Percentiles rank a stretch among this genome's conserved stretches.
These are phyloP conservation scores for Zygosaccharomyces gambellarensis DNA, from an alignment of 805 yeast species.

Conservation along the genomic window DNA sequence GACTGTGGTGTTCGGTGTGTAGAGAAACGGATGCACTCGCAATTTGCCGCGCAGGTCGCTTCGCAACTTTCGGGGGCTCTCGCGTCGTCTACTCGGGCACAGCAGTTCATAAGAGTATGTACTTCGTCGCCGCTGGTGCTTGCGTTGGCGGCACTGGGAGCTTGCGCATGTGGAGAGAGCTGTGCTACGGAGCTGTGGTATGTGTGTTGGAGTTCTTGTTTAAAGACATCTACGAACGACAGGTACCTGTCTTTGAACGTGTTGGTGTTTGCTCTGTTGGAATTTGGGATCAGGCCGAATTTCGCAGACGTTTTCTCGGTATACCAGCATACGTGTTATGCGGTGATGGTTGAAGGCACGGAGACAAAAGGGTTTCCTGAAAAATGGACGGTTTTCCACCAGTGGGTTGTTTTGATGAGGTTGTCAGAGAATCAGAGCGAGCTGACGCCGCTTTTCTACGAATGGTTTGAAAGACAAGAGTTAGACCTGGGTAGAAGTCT, in stretches of 20 bases:
- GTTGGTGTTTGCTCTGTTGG: constrained; percentile 2
- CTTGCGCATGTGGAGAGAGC: not conserved
- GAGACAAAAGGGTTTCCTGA: constrained; percentile 1
- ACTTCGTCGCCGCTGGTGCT: constrained; percentile 3
- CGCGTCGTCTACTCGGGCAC: not conserved
- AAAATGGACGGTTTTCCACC: constrained; percentile 14
- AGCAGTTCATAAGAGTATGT: not conserved
- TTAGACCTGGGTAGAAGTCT: not conserved
- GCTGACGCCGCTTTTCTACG: constrained; percentile 7
- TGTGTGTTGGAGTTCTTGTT: not conserved
- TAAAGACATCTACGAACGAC: not conserved
- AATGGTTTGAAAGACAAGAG: constrained; percentile 7
- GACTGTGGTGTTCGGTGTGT: constrained; percentile 1
- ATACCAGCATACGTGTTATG: constrained; percentile 14
- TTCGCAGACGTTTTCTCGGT: constrained; percentile 8
- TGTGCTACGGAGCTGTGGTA: constrained; percentile 1
- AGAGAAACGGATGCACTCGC: constrained; percentile 1
- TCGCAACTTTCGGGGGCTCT: not conserved
- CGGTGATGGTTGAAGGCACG: constrained; percentile 4
- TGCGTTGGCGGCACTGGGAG: constrained; percentile 1
- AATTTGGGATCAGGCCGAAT: constrained; percentile 2
- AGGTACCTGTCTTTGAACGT: constrained; percentile 2
- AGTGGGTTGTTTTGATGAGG: constrained; percentile 14
- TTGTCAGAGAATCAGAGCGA: constrained; percentile 8
- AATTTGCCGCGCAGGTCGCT: constrained; percentile 1